Evolutionary conservation across 163 green algal genomes (phyloP), one percentile per base, ranked within the genome.

Genomic region (Chlamydomonas reinhardtii): DNA sequence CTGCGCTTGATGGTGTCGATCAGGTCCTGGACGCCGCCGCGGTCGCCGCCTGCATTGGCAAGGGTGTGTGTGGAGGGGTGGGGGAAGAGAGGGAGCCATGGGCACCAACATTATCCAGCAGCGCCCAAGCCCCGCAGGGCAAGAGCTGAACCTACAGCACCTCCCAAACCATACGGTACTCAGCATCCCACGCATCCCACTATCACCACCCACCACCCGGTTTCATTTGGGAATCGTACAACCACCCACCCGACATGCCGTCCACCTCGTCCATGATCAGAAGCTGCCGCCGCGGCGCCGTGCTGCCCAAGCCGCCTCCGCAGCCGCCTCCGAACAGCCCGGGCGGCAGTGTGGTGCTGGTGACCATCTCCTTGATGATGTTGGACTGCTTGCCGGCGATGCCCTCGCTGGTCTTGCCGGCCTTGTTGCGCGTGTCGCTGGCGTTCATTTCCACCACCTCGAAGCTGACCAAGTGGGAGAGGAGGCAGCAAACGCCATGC

Each of bases 231-330:
- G n/a, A n/a, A n/a, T n/a, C n/a, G n/a, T n/a, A n/a, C n/a, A n/a
- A 14, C 48, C 11, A 22, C 87, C 27, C 76, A 94, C 93, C 92
- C 32, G 91, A 96, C 97, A 99, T 99, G 83, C 98, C 98, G 87
- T 99, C 98, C 70, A 99, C 97, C 92, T 99, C 98, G 83, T 99
- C 98, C 97, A 99, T 99, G 90, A 99, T 94, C 32, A 99, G 93
- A 59, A 98, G 91, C 82, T 95, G 91, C 83, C 89, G 91, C 2
- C 84, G 73, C 19, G 17, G 83, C 73, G n/a, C 56, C 29, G 62
- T 79, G 65, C 4, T 79, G 43, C 29, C 19, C 0, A 73, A 6
- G 6, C n/a, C 62, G 24, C 59, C 54, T 19, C 25, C n/a, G 56
- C n/a, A n/a, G n/a, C 64, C 35, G 19, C 32, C 32, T 52, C 32